These are phyloP conservation scores for Rubia yunnanensis DNA, from an alignment of 257 asterid genomes.

Conservation along the genomic window DNA sequence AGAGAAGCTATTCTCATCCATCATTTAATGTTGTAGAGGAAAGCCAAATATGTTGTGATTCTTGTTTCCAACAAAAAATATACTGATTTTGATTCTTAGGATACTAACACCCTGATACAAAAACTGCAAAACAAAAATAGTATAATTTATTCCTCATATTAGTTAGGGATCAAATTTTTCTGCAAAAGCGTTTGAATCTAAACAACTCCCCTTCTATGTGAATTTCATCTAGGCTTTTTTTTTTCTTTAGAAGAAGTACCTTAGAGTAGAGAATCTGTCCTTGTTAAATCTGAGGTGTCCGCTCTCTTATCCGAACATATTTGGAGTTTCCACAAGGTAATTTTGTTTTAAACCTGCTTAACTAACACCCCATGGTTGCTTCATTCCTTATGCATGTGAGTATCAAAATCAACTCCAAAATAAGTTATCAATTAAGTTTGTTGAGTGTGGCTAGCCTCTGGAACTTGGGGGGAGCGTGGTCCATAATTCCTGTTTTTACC, in stretches of 20 bases:
- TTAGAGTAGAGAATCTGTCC: constrained; percentile 78
- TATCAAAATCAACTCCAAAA: not conserved
- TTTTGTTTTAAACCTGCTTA: constrained; percentile 3
- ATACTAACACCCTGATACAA: not conserved
- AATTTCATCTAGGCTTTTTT: constrained; percentile 14
- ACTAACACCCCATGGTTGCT: constrained; percentile 1
- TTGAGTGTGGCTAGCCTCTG: not conserved
- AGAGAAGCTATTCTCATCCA: not conserved
- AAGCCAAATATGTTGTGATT: not conserved
- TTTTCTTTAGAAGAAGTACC: constrained; percentile 66
- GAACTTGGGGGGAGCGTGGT: too few species aligned
- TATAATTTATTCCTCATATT: not conserved
- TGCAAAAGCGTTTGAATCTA: not conserved
- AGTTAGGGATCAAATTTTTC: not conserved
- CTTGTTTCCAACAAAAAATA: not conserved
- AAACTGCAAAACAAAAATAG: not conserved
- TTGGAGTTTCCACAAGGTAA: constrained; percentile 90
- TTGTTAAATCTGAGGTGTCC: constrained; percentile 73
- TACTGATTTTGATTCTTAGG: not conserved
- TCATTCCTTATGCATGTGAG: not conserved
- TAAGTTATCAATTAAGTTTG: not conserved
- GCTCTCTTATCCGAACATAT: constrained; percentile 60
- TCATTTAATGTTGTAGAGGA: not conserved
- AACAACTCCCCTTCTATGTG: not conserved
- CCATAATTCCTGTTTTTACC: too few species aligned